Evolutionary conservation across 2,329 filamentous ascomycete genomes (phyloP).

Genomic region (Bipolaris oryzae): DNA sequence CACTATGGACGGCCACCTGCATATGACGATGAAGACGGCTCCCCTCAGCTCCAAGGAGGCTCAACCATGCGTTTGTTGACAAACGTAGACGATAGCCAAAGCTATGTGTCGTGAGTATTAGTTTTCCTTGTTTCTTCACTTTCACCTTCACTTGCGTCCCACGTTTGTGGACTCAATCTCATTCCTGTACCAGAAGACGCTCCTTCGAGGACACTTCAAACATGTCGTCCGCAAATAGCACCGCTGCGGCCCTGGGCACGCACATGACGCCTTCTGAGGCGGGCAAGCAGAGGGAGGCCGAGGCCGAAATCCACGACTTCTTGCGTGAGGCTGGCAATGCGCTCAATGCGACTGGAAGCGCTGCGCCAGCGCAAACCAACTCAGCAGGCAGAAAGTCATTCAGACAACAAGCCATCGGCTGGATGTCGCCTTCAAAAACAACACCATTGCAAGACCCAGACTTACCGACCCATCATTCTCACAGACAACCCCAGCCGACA

Average conservation of each 20-base stretch:
- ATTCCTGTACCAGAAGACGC: constrained; percentile 32
- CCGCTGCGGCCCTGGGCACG: constrained; percentile 41
- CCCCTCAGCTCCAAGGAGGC: constrained; percentile 47
- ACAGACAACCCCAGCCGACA: constrained; percentile 50
- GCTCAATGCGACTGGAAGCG: constrained; percentile 27
- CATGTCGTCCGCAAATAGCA: constrained; percentile 43
- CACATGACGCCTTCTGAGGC: constrained; percentile 33
- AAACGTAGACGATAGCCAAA: constrained; percentile 50
- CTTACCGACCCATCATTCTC: constrained; percentile 46
- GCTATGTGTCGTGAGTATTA: constrained; percentile 53
- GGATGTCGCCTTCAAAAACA: constrained; percentile 25
- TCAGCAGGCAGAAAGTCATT: constrained; percentile 36
- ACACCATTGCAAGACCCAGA: constrained; percentile 35
- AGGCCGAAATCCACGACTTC: constrained; percentile 52
- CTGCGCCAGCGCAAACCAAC: constrained; percentile 17
- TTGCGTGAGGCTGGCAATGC: constrained; percentile 50
- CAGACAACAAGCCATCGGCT: constrained; percentile 31
- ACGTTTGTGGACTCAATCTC: constrained; percentile 28
- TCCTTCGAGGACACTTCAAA: constrained; percentile 41
- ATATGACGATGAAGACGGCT: constrained; percentile 52
- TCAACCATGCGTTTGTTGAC: constrained; percentile 59
- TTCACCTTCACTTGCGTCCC: constrained; percentile 32
- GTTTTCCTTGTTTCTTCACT: constrained; percentile 16
- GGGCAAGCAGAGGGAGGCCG: constrained; percentile 40
- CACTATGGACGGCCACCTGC: constrained; percentile 52